phyloP scores from a whole-genome alignment of 2,329 filamentous ascomycete genomes.

The Akanthomyces dipterigenus region DNA sequence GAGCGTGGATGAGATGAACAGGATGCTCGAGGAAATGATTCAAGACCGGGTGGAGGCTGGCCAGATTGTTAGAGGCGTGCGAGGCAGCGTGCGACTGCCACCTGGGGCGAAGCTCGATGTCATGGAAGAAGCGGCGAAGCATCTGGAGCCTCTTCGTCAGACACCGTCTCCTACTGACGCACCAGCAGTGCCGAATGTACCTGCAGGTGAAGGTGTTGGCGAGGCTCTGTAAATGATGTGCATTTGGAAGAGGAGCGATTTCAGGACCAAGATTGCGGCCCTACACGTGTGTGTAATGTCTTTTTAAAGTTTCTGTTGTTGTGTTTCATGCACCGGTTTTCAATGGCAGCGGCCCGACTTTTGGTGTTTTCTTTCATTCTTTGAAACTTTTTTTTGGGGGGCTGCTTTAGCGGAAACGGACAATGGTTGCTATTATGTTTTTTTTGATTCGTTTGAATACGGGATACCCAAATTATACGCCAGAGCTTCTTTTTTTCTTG shows the following conservation, averaged over 20 bases:
- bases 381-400: background rate
- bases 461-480: conserved; percentile 11
- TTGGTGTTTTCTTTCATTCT: background rate
- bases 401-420: conserved; percentile 8
- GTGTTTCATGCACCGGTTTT: background rate
- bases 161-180: conserved; percentile 27
- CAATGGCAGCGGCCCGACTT: background rate
- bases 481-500: background rate
- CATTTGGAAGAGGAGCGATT: background rate
- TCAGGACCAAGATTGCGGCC: background rate
- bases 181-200: conserved; percentile 4
- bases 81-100: conserved; percentile 60
- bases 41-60: conserved; percentile 76
- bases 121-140: conserved; percentile 26
- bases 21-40: conserved; percentile 94
- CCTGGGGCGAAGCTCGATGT: conserved; percentile 36
- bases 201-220: conserved; percentile 19
- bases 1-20: conserved; percentile 87
- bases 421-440: background rate
- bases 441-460: conserved; percentile 9
- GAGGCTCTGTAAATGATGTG: conserved; percentile 17
- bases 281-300: background rate
- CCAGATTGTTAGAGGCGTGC: conserved; percentile 57
- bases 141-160: conserved; percentile 34
- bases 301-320: background rate